Percentiles rank a stretch among this genome's conserved stretches.
These are phyloP conservation scores for Suillus discolor DNA, from an alignment of 768 basidiomycete genomes.

Conservation along the genomic window DNA sequence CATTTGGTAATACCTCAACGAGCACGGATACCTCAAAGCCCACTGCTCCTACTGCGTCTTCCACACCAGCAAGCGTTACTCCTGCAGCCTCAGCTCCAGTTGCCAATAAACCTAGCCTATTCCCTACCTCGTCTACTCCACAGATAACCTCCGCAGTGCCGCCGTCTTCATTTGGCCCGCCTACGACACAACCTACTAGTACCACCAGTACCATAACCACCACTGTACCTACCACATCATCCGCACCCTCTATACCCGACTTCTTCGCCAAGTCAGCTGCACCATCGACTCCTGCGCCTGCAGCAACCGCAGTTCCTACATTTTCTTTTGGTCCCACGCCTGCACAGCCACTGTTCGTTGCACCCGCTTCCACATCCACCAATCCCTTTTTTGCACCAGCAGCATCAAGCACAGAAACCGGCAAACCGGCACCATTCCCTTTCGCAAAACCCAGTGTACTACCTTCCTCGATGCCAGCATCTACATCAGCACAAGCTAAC, in stretches of 20 bases:
- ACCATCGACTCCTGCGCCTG: slow-evolving; percentile 22
- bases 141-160: slow-evolving; percentile 14
- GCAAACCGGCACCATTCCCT: slow-evolving; percentile 14
- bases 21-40: slow-evolving; percentile 15
- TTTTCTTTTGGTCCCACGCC: slow-evolving; percentile 4
- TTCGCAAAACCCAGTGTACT: slow-evolving; percentile 17
- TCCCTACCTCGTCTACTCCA: slow-evolving; percentile 15
- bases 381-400: background rate
- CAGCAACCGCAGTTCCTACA: slow-evolving; percentile 11
- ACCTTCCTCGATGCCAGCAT: slow-evolving; percentile 17
- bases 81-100: slow-evolving; percentile 15
- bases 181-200: slow-evolving; percentile 13
- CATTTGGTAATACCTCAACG: slow-evolving; percentile 14
- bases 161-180: slow-evolving; percentile 21
- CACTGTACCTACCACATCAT: slow-evolving; percentile 5
- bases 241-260: slow-evolving; percentile 2
- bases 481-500: slow-evolving; percentile 12
- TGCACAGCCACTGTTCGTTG: background rate
- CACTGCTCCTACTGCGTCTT: slow-evolving; percentile 1
- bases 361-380: slow-evolving; percentile 6
- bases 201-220: slow-evolving; percentile 2
- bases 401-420: slow-evolving; percentile 10
- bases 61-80: slow-evolving; percentile 24
- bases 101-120: slow-evolving; percentile 10
- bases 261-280: slow-evolving; percentile 20